phyloP scores from a whole-genome alignment of 2,329 filamentous ascomycete species.

The Aspergillus sergii region DNA sequence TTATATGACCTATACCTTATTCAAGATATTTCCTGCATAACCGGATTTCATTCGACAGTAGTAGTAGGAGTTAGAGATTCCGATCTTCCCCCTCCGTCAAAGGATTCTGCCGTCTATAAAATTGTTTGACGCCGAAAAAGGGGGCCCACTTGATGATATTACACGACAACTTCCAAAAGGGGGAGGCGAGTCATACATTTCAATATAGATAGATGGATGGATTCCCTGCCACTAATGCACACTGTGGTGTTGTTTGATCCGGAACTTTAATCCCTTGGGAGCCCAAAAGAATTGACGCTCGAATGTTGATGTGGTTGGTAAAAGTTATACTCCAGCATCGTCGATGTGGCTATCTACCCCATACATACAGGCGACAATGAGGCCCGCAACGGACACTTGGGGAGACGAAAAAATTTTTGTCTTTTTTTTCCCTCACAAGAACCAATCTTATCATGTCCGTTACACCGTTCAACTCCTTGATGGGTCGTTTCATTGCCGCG shows the following conservation, averaged over 20 bases:
- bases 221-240: not conserved
- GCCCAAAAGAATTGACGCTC: not conserved
- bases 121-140: not conserved
- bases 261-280: not conserved
- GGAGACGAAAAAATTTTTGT: not conserved
- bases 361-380: not conserved
- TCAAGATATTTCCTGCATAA: not conserved
- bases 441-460: not conserved
- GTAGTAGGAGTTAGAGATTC: not conserved
- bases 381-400: not conserved
- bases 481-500: not conserved
- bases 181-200: constrained; percentile 1
- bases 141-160: not conserved
- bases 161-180: not conserved
- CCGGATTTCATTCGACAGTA: not conserved
- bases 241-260: not conserved
- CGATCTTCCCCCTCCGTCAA: not conserved
- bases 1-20: not conserved
- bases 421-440: not conserved
- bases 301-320: not conserved
- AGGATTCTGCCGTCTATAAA: not conserved
- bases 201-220: not conserved
- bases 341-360: not conserved
- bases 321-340: not conserved
- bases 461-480: constrained; percentile 1